Evolutionary conservation across 148 eudicot genomes (phyloP), one percentile per base, ranked within the genome.

Genomic region (Polygonum aviculare): DNA sequence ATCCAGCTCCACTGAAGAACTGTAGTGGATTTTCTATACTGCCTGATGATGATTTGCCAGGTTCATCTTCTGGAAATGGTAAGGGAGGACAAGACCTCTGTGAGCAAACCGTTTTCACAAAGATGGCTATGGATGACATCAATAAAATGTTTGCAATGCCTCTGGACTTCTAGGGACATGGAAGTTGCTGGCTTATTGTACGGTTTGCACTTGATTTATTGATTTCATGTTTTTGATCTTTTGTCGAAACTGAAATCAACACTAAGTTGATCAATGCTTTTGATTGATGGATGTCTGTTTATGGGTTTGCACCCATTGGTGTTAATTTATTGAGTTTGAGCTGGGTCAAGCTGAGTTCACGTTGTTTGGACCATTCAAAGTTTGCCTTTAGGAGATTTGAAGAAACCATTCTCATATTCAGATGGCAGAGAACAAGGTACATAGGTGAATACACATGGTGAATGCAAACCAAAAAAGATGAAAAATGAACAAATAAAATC

Each of bases 111-210:
- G 72, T 91, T 67, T 90, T 87, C 84, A 95, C 94, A 71, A 92
- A 90, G 85, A 89, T 88, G 82, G 98, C 98, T 63, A 86, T 92
- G 89, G 96, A 80, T 76, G 97, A 92, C 59, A 92, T 93, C 63
- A 87, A 89, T 78, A 80, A 86, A 67, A 82, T 93, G 86, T 93
- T 93, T 78, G 78, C 81, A 59, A 88, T 89, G 93, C 97, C 95
- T 69, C 76, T 90, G 48, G 95, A 93, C 79, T 88, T 93, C 67
- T 93, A 76, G 82, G 63, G 52, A 3, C 21, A 35, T 14, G 44
- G 21, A 67, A 36, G 36, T 36, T 67, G 0, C 45, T 15, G 72
- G 21, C 38, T 22, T 60, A 31, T 12, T 60, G 69, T 60, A 26
- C 2, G 69, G 5, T 26, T 15, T 31, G 38, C 69, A 60, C 36